phyloP scores from a whole-genome alignment of 225 moss, liverwort and hornwort genomes.

The Pleurozium schreberi region DNA sequence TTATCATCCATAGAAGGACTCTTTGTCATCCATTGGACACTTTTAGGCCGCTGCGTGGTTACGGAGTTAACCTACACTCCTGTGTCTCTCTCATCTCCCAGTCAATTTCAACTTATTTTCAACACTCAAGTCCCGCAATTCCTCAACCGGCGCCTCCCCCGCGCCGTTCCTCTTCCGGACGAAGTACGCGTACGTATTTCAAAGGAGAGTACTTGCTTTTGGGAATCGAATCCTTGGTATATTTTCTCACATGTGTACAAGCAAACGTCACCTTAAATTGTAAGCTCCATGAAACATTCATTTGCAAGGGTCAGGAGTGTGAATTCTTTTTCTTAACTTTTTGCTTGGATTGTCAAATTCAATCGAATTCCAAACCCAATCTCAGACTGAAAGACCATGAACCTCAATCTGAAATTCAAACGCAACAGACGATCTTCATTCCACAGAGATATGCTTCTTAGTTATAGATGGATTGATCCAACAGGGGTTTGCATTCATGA shows the following conservation, averaged over 20 bases:
- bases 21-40: neutral
- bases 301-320: no score
- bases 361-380: neutral
- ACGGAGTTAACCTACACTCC: neutral
- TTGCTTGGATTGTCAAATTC: neutral
- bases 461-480: neutral
- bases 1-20: no score
- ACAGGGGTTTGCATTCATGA: neutral
- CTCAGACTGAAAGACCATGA: neutral
- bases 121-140: neutral
- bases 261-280: neutral
- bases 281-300: neutral
- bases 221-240: neutral
- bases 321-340: neutral
- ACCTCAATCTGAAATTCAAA: neutral
- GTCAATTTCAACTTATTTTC: neutral
- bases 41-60: rapidly evolving
- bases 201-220: neutral
- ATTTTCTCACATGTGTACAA: neutral
- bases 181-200: neutral
- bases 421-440: neutral
- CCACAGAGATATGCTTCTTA: neutral
- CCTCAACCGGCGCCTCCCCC: neutral
- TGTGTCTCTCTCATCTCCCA: neutral
- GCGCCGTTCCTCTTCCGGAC: neutral